Conservation (phyloP, 108 stramenopile species). For the Ochromonas danica region DNA sequence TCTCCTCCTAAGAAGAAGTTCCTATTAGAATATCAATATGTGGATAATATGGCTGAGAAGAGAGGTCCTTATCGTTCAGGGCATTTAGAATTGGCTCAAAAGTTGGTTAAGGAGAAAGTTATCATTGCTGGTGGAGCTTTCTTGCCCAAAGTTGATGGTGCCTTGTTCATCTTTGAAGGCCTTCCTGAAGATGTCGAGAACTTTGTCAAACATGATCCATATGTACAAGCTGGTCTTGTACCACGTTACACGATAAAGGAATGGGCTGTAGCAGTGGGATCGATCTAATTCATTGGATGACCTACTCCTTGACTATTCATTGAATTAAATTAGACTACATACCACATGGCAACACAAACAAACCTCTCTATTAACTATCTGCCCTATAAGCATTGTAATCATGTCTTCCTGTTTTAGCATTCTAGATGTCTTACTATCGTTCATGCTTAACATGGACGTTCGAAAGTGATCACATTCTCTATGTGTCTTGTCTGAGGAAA, state of each 20-base stretch:
- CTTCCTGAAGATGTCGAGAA: not conserved
- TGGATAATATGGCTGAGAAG: not conserved
- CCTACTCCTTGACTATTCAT: too few species aligned
- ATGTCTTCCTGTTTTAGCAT: too few species aligned
- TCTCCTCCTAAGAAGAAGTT: too few species aligned
- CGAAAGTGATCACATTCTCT: conserved; percentile 90
- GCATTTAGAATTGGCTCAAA: not conserved
- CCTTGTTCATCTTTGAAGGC: not conserved
- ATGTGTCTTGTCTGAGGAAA: conserved; percentile 94
- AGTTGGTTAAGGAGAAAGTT: not conserved
- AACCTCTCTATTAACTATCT: too few species aligned
- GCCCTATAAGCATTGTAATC: too few species aligned
- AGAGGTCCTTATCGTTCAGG: not conserved
- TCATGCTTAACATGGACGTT: conserved; percentile 36
- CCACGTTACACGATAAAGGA: not conserved
- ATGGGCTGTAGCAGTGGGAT: too few species aligned
- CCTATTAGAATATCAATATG: not conserved
- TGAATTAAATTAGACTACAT: too few species aligned
- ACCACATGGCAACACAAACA: too few species aligned
- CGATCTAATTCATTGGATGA: too few species aligned
- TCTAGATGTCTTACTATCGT: too few species aligned
- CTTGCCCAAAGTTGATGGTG: not conserved
- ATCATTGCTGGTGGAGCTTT: not conserved
- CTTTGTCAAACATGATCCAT: not conserved
- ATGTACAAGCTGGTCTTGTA: not conserved